Percentiles rank a stretch among this genome's conserved stretches.
Conservation (phyloP, 176 grass and related monocot genomes). For the Triticum urartu region DNA sequence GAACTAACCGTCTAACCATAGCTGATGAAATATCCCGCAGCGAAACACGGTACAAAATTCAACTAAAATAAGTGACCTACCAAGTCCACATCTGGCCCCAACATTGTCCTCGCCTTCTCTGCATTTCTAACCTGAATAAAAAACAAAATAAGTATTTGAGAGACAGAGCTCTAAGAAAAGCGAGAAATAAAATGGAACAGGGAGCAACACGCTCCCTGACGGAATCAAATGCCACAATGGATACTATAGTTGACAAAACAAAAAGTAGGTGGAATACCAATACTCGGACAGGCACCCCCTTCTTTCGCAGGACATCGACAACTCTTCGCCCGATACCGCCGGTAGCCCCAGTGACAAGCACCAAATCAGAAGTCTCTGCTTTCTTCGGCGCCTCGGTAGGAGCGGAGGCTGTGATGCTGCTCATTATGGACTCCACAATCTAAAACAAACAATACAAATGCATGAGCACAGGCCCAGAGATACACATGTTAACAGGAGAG, state of each 20-base stretch:
- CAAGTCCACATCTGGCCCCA: conserved; percentile 77
- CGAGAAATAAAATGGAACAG: not conserved
- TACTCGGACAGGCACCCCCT: conserved; percentile 70
- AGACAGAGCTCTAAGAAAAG: not conserved
- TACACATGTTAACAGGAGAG: not conserved
- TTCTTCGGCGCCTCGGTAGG: conserved; percentile 49
- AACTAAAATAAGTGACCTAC: conserved; percentile 41
- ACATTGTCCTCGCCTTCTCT: conserved; percentile 89
- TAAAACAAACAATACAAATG: conserved; percentile 8
- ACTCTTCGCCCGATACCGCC: conserved; percentile 87
- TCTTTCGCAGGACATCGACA: conserved; percentile 66
- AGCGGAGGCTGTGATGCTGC: conserved; percentile 52
- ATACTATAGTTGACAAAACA: conserved; percentile 15
- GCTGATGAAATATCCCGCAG: not conserved
- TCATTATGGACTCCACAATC: conserved; percentile 84
- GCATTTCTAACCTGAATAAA: conserved; percentile 74
- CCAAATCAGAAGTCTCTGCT: conserved; percentile 56
- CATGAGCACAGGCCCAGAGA: not conserved
- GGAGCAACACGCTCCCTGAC: not conserved
- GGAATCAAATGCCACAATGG: not conserved
- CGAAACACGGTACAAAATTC: not conserved
- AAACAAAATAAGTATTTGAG: not conserved
- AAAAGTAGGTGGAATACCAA: conserved; percentile 56
- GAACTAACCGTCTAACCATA: not conserved
- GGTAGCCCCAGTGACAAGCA: conserved; percentile 83